Evolutionary conservation across 2,329 filamentous ascomycete genomes (phyloP), one percentile per base, ranked within the genome.

Genomic region (Fusarium decemcellulare): DNA sequence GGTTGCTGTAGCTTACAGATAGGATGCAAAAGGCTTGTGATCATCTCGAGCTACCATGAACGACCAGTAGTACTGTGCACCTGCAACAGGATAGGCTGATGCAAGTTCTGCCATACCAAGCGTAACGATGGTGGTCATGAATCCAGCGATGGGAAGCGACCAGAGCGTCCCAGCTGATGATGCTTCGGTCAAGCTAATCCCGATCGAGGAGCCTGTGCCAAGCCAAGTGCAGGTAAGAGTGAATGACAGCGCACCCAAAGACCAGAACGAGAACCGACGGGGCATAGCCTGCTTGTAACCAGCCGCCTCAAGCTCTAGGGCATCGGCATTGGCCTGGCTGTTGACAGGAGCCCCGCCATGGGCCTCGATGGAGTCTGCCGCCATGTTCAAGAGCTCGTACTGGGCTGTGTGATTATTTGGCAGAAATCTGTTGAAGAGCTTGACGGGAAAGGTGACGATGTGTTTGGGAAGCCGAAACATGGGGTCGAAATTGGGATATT

Each of bases 151-250:
- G 0, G 68, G 70, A 6, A 78, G 62, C 5, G 74, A 73, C 75
- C 76, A 78, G 8, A 78, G 14, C 0, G 73, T 72, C 0, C 76
- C 76, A 6, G 70, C 70, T 1, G 67, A 68, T 0, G 74, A 74
- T 0, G 74, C 70, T 18, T 78, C 76, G 0, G 71, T 73, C 2
- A 78, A 42, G 27, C 68, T 72, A 11, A 74, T 76, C 5, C 76
- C 76, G 9, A 78, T 60, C 0, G 75, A 77, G 1, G 74, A 73
- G 10, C 76, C 76, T 0, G 74, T 71, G 7, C 76, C 76, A 5
- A 75, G 66, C 76, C 76, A 78, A 2, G 76, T 77, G 12, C 75
- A 77, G 4, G 74, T 78, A 32, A 78, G 11, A 1, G 76, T 76
- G 40, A 76, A 78, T 0, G 76, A 76, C 2, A 78, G 43, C 8